A percentile compares a stretch with the other conserved stretches of the same genome.
Evolutionary conservation across 2,329 filamentous ascomycete species (phyloP).

Genomic region (Phoma herbarum): DNA sequence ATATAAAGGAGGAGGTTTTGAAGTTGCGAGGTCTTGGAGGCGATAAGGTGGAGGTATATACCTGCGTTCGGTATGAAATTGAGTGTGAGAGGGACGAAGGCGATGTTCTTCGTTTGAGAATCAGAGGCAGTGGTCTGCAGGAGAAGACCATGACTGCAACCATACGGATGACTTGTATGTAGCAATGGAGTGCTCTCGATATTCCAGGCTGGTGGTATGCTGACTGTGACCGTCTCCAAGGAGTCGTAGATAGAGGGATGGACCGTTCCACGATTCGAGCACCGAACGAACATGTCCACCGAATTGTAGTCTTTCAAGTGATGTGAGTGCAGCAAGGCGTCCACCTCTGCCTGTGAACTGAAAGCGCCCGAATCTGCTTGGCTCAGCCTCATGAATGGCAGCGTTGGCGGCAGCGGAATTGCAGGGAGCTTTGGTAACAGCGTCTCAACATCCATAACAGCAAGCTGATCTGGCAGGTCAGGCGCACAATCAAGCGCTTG

Average conservation of each 20-base stretch:
- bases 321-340: conserved; percentile 51
- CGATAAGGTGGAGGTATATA: conserved; percentile 82
- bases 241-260: conserved; percentile 87
- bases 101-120: conserved; percentile 46
- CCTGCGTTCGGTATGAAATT: conserved; percentile 81
- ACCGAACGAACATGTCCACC: conserved; percentile 81
- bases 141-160: conserved; percentile 80
- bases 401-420: conserved; percentile 47
- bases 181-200: conserved; percentile 60
- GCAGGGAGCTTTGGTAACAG: conserved; percentile 50
- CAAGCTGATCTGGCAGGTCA: conserved; percentile 52
- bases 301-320: conserved; percentile 72
- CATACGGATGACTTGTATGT: conserved; percentile 76
- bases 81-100: conserved; percentile 75
- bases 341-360: conserved; percentile 51
- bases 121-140: conserved; percentile 55
- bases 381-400: conserved; percentile 44
- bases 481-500: conserved; percentile 47
- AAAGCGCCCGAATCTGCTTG: conserved; percentile 49
- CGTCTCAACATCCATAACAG: conserved; percentile 52
- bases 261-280: conserved; percentile 73
- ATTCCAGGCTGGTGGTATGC: conserved; percentile 55
- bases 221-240: conserved; percentile 77
- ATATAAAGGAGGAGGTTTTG: conserved; percentile 89
- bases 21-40: conserved; percentile 85